Base-by-base conservation (phyloP, 495 filamentous ascomycete species). In the Tuber brumale region DNA sequence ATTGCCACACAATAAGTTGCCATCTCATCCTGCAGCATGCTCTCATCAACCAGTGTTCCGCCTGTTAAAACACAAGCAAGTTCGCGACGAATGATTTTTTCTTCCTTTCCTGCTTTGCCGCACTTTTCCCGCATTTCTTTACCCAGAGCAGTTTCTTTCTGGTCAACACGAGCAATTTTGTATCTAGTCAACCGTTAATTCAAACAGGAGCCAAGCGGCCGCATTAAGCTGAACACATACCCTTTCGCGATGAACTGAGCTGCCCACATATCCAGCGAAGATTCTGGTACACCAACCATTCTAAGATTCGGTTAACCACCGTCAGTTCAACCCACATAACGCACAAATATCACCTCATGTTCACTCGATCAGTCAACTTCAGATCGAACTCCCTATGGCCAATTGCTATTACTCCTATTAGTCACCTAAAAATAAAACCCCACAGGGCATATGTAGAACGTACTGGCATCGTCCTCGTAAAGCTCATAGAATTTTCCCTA, bases 1-100 rank as follows among this genome's bases (percentile, higher is more conserved):
- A 99, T 95, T 3, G 96, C 93, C 73, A 95, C 93, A 85, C 96
- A 99, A 84, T 92, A 99, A 0, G 93, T 96, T 3, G 95, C 94
- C 91, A 97, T 97, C 82, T 98, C 96, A 83, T 97, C 94, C 84
- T 97, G 94, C 31, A 99, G 89, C 96, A 99, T 98, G 77, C 91
- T 91, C 21, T 92, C 93, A 73, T 99, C 96, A 57, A 98, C 94
- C 18, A 99, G 88, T 18, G 96, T 99, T 43, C 95, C 96, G 12
- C 89, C 88, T 0, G 96, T 99, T 23, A 98, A 88, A 48, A 99
- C 93, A 81, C 92, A 94, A 12, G 93, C 89, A 42, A 99, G 87
- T 85, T 99, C 94, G 81, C 96, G 89, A 73, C 89, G 90, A 79
- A 99, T 99, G 77, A 99, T 90, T 84, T 97, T 98, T 79, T 97